A percentile compares a stretch with the other conserved stretches of the same genome.
These are phyloP conservation scores for Podaxis sp. DNA, from an alignment of 768 basidiomycete genomes.

Conservation along the genomic window DNA sequence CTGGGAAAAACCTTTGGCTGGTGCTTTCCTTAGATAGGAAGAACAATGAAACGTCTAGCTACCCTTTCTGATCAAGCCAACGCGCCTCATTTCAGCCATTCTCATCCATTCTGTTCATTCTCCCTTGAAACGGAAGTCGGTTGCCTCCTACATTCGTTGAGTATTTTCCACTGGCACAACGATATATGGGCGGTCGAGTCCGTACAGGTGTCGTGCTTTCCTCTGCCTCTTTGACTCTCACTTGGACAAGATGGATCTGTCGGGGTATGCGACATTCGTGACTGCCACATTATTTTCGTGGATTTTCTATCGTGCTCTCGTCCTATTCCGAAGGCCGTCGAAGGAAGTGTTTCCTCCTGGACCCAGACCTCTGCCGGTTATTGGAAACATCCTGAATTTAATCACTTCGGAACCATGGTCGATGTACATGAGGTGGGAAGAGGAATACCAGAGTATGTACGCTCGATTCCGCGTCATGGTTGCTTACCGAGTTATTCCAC, in stretches of 20 bases:
- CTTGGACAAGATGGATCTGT: background rate
- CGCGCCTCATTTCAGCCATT: too few relatives aligned
- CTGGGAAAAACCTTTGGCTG: too few relatives aligned
- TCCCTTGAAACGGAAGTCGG: too few relatives aligned
- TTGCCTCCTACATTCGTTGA: too few relatives aligned
- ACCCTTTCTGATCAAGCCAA: too few relatives aligned
- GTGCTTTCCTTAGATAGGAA: too few relatives aligned
- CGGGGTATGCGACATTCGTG: background rate
- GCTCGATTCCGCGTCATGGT: background rate
- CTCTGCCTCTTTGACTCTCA: background rate
- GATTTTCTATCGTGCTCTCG: background rate
- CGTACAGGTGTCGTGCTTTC: background rate
- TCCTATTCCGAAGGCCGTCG: background rate
- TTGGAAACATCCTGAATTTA: slow-evolving; percentile 7
- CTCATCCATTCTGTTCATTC: too few relatives aligned
- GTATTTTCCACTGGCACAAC: too few relatives aligned
- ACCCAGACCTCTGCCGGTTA: background rate
- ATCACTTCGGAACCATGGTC: slow-evolving; percentile 1
- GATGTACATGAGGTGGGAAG: slow-evolving; percentile 5
- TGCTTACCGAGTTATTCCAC: background rate
- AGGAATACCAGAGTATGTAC: background rate
- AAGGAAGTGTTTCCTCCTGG: background rate
- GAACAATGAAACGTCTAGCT: too few relatives aligned
- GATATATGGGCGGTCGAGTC: background rate
- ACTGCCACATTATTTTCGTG: background rate